Evolutionary conservation across 345 rosid genomes (phyloP).

Genomic region (Theobroma cacao): DNA sequence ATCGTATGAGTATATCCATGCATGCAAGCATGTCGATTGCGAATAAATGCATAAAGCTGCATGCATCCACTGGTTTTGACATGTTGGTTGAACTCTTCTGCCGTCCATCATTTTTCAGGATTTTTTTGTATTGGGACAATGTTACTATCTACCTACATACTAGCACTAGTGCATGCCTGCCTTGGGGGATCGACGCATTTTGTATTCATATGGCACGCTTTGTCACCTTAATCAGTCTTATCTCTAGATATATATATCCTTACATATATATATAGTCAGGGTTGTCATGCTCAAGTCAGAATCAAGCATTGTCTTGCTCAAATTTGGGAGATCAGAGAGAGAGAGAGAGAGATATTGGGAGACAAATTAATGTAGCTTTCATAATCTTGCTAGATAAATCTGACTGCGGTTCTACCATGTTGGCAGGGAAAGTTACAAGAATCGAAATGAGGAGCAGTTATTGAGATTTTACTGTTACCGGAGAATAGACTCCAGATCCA

Average conservation of each 20-base stretch:
- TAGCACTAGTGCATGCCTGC: background rate
- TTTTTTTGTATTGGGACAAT: background rate
- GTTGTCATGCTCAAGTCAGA: background rate
- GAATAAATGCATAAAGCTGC: background rate
- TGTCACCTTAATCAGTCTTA: too few relatives aligned
- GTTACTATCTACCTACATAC: too few relatives aligned
- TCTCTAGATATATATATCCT: background rate
- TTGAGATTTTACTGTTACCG: too few relatives aligned
- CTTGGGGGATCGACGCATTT: background rate
- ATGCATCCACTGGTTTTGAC: background rate
- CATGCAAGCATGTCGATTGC: background rate
- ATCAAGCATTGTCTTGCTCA: background rate
- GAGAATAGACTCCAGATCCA: too few relatives aligned
- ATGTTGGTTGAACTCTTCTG: background rate
- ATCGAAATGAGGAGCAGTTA: too few relatives aligned
- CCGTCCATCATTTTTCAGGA: background rate
- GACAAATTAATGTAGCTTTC: background rate
- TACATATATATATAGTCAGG: background rate
- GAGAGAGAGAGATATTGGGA: background rate
- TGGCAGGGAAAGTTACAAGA: background rate
- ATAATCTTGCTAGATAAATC: background rate
- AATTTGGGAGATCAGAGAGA: background rate
- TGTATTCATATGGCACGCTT: background rate
- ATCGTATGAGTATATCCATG: background rate
- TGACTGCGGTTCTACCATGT: background rate